Evolutionary conservation across 2,329 filamentous ascomycete species (phyloP).

Genomic region (Penicillium sp.): DNA sequence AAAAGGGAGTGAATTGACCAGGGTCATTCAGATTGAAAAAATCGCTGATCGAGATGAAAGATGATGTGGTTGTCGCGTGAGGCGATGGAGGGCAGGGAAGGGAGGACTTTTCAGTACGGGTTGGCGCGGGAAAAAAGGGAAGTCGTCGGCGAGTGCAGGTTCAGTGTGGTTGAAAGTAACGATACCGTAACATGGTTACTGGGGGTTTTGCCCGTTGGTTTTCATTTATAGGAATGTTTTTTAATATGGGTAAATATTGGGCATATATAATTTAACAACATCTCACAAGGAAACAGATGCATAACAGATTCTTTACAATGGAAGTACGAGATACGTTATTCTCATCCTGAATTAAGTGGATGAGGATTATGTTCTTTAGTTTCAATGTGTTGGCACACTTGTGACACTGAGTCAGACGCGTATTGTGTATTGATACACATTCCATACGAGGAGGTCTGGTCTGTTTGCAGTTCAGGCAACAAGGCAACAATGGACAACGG

Average conservation of each 20-base stretch:
- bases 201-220: not conserved
- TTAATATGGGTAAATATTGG: not conserved
- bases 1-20: conserved; percentile 40
- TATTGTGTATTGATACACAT: conserved; percentile 6
- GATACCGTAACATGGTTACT: conserved; percentile 5
- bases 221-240: not conserved
- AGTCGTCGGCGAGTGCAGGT: conserved; percentile 3
- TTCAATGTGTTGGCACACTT: conserved; percentile 1
- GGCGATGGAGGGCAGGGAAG: conserved; percentile 36
- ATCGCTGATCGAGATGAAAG: conserved; percentile 48
- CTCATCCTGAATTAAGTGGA: not conserved
- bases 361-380: not conserved
- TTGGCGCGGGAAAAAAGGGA: conserved; percentile 20
- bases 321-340: not conserved
- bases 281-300: not conserved
- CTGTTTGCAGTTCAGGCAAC: conserved; percentile 3
- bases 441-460: not conserved
- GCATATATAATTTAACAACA: not conserved
- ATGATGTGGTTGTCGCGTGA: conserved; percentile 40
- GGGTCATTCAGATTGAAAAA: conserved; percentile 46
- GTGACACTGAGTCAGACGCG: conserved; percentile 12
- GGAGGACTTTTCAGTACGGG: conserved; percentile 37
- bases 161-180: conserved; percentile 4
- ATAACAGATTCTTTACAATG: not conserved
- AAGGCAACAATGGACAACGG: conserved; percentile 1